Evolutionary conservation across 345 rosid genomes (phyloP).

Genomic region (Melaleuca quinquenervia): DNA sequence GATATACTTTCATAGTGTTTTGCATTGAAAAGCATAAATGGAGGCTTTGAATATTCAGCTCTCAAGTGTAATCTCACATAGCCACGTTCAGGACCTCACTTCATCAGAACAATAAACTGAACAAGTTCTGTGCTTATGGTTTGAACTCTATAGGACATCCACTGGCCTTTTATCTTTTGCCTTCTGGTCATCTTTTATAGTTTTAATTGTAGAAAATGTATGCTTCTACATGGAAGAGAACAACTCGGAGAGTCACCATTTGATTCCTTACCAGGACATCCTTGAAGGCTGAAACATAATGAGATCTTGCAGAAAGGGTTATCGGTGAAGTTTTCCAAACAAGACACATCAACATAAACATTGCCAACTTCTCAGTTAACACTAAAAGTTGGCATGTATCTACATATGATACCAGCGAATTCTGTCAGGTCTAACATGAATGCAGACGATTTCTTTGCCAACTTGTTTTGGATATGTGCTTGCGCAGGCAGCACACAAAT

Average conservation of each 20-base stretch:
- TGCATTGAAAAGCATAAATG: neutral
- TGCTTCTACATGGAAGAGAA: neutral
- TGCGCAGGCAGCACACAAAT: neutral
- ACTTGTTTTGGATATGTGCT: neutral
- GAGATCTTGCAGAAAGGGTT: neutral
- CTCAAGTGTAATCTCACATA: neutral
- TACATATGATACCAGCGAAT: neutral
- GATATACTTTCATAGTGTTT: neutral
- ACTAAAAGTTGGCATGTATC: neutral
- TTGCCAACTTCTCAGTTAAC: neutral
- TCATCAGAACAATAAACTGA: neutral
- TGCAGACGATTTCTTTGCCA: neutral
- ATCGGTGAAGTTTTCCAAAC: neutral
- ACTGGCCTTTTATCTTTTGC: neutral
- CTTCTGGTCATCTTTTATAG: neutral
- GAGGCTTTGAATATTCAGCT: neutral
- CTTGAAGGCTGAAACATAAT: neutral
- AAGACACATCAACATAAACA: neutral
- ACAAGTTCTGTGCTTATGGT: neutral
- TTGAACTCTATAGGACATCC: neutral
- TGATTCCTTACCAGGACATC: neutral
- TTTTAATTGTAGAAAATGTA: neutral
- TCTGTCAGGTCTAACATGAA: neutral
- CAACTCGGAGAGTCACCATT: neutral
- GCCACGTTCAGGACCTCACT: neutral